A percentile compares a stretch with the other conserved stretches of the same genome.
phyloP scores from a whole-genome alignment of 352 stramenopile species.

The Phytophthora tubulina region DNA sequence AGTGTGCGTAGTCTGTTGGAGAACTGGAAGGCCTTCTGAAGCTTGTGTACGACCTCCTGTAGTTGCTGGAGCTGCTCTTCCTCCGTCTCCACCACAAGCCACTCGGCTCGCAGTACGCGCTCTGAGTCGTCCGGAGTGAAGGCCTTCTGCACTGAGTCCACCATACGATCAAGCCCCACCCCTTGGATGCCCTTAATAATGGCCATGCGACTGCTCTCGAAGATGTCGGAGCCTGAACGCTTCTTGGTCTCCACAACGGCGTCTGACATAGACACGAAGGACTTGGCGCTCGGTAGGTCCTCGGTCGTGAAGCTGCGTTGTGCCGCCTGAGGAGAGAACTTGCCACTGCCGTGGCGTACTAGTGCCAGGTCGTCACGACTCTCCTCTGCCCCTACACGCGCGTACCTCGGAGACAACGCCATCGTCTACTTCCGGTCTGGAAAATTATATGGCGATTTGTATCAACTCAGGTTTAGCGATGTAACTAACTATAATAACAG shows the following conservation, averaged over 20 bases:
- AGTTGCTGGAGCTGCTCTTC: slow-evolving; percentile 74
- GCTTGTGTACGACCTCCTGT: slow-evolving; percentile 64
- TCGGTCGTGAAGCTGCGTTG: slow-evolving; percentile 85
- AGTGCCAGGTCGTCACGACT: slow-evolving; percentile 64
- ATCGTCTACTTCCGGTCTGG: slow-evolving; percentile 12
- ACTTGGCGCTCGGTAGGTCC: slow-evolving; percentile 68
- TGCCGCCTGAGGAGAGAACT: slow-evolving; percentile 53
- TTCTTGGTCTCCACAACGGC: slow-evolving; percentile 29
- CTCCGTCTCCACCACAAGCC: slow-evolving; percentile 84
- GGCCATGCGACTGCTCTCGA: slow-evolving; percentile 60
- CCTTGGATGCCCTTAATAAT: slow-evolving; percentile 70
- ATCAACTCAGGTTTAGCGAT: slow-evolving; percentile 22
- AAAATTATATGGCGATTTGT: neutral
- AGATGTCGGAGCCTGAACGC: slow-evolving; percentile 54
- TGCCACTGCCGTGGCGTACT: slow-evolving; percentile 49
- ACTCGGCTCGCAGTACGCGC: slow-evolving; percentile 73
- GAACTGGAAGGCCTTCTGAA: slow-evolving; percentile 88
- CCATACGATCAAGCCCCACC: slow-evolving; percentile 57
- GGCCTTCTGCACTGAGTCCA: slow-evolving; percentile 73
- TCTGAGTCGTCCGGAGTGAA: slow-evolving; percentile 81
- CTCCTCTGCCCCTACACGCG: slow-evolving; percentile 43
- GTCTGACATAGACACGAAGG: slow-evolving; percentile 51
- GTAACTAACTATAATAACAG: neutral
- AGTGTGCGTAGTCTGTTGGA: slow-evolving; percentile 71
- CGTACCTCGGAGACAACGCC: slow-evolving; percentile 30